phyloP scores from a whole-genome alignment of 2,329 filamentous ascomycete species.

The Fusarium nelsonii region DNA sequence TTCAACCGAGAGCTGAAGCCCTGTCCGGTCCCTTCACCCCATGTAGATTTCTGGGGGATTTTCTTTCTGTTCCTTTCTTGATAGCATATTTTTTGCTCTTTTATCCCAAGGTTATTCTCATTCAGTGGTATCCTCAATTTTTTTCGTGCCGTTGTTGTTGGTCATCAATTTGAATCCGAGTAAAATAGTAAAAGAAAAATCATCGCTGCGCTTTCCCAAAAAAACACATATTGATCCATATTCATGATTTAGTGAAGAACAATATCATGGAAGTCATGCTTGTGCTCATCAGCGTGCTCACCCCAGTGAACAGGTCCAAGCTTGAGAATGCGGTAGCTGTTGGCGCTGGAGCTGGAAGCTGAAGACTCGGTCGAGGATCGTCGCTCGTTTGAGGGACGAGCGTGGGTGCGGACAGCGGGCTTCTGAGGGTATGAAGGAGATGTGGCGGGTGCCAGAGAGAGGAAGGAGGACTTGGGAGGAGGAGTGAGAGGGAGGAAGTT shows the following conservation, averaged over 20 bases:
- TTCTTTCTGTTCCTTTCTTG: background rate
- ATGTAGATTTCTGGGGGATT: conserved; percentile 4
- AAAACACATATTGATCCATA: conserved; percentile 16
- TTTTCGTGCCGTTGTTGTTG: conserved; percentile 1
- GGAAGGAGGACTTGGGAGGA: conserved; percentile 57
- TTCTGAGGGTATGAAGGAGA: conserved; percentile 67
- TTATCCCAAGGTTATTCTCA: background rate
- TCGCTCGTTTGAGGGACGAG: conserved; percentile 50
- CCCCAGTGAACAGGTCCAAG: conserved; percentile 74
- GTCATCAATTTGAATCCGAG: conserved; percentile 3
- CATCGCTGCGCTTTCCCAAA: conserved; percentile 29
- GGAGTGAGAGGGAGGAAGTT: conserved; percentile 47
- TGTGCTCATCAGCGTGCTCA: conserved; percentile 68
- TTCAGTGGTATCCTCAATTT: conserved; percentile 6
- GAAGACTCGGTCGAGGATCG: conserved; percentile 61
- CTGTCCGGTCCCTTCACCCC: conserved; percentile 18
- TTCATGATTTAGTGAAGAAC: conserved; percentile 53
- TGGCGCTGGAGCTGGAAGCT: conserved; percentile 51
- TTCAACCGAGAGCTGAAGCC: conserved; percentile 43
- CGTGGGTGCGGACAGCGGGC: conserved; percentile 50
- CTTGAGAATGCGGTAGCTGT: conserved; percentile 68
- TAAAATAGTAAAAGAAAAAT: conserved; percentile 15
- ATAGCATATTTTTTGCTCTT: conserved; percentile 6
- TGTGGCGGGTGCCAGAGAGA: conserved; percentile 69
- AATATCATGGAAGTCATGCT: conserved; percentile 67